Evolutionary conservation across 176 grass and related monocot genomes (phyloP).

Genomic region (Secale cereale): DNA sequence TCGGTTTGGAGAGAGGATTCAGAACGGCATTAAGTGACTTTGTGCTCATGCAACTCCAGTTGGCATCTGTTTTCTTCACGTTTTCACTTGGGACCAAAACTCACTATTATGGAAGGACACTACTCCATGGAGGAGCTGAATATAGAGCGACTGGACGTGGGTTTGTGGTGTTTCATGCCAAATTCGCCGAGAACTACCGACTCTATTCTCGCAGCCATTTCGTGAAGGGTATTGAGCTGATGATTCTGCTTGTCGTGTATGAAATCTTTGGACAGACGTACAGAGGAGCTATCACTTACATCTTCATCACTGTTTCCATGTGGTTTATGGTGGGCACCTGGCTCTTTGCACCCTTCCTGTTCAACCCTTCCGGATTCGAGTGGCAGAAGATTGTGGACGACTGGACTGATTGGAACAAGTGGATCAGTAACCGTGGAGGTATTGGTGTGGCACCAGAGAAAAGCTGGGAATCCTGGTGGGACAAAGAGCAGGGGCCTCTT

Average conservation of each 20-base stretch:
- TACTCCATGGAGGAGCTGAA: conserved; percentile 96
- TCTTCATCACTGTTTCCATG: conserved; percentile 95
- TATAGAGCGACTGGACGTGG: conserved; percentile 96
- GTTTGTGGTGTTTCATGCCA: conserved; percentile 97
- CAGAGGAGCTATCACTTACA: conserved; percentile 80
- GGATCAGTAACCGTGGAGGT: conserved; percentile 91
- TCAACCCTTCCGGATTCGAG: conserved; percentile 95
- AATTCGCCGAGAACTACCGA: conserved; percentile 89
- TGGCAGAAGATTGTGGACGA: conserved; percentile 99
- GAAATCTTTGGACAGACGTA: conserved; percentile 87
- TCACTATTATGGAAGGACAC: conserved; percentile 89
- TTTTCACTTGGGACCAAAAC: conserved; percentile 98
- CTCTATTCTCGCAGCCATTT: conserved; percentile 98
- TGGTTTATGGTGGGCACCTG: conserved; percentile 99
- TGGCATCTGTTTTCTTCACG: conserved; percentile 98
- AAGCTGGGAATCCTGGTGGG: conserved; percentile 99
- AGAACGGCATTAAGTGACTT: conserved; percentile 95
- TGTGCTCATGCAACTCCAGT: conserved; percentile 94
- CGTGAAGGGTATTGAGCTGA: conserved; percentile 92
- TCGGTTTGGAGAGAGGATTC: conserved; percentile 92
- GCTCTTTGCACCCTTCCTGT: conserved; percentile 94
- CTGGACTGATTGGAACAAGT: conserved; percentile 98
- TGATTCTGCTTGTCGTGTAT: conserved; percentile 91
- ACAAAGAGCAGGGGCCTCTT: conserved; percentile 92
- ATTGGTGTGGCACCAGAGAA: conserved; percentile 81